Evolutionary conservation across 768 basidiomycete species (phyloP), one percentile per base, ranked within the genome.

Genomic region (Terana coerulea): DNA sequence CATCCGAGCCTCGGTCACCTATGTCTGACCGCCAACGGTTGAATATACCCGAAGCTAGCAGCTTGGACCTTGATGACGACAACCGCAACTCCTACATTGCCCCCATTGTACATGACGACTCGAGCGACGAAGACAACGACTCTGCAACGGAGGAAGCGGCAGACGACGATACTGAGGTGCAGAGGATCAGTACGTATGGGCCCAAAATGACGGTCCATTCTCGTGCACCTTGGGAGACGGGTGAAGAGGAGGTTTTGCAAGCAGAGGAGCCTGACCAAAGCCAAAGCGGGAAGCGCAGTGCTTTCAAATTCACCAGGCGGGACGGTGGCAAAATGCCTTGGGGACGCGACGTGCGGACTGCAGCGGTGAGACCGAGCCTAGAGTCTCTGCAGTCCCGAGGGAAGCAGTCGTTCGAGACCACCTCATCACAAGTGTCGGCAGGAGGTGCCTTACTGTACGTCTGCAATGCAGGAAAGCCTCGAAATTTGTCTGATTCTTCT

Each of bases 191-290:
- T 60, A 69, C 84, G 42, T 79, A 86, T 29, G 90, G 90, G n/a
- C 89, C 89, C 26, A 89, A 81, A 67, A 87, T 91, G 77, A 81
- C 83, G 45, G 81, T 89, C 62, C 86, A 89, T 66, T 87, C 86
- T 55, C 84, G 78, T 22, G 85, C 89, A 15, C 89, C 89, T 34
- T 92, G 89, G 89, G 88, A 91, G 67, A 68, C 76, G 31, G 85
- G 81, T 43, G 80, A 75, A 12, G 75, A 71, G 31, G 33, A 67
- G 3, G 17, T 22, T 17, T 5, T 3, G 9, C 14, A 37, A 17
- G 9, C 31, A 8, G 31, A 51, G 75, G 70, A 71, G 21, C 64
- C n/a, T n/a, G n/a, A n/a, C n/a, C n/a, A n/a, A n/a, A n/a, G n/a
- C n/a, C n/a, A 61, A 49, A 52, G 64, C 33, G 49, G 61, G 55